Base-by-base conservation (phyloP, 192 early-diverging fungal genomes). In the Gorgonomyces haynaldii region DNA sequence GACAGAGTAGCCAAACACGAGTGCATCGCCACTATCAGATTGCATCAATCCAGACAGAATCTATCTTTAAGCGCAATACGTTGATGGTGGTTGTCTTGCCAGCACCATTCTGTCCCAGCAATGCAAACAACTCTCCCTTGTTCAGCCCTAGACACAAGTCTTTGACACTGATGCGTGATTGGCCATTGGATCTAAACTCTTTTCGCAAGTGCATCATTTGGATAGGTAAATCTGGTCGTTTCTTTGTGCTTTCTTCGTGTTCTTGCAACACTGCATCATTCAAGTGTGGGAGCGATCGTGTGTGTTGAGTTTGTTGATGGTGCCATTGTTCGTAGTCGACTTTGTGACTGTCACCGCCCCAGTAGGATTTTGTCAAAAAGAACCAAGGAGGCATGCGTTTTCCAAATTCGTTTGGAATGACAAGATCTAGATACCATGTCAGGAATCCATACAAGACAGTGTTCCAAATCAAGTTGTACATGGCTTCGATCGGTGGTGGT, bases 11-110 rank as follows among this genome's bases (percentile, higher is more conserved):
- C 77, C 76, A 58, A 72, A 85, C 27, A 86, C 70, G 15, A 76
- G 37, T 1, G 82, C 83, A 57, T 84, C 79, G 22, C 85, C 85
- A 2, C 51, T 44, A 8, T 72, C 76, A 19, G 85, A 52, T 5
- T 74, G 79, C 1, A 76, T 82, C 32, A 83, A 50, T 24, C 85
- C 85, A 5, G 81, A 78, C n/a, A 87, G 66, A 53, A 86, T 86
- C 42, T 31, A 31, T 8, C 30, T 31, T 5, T 31, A 31, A 31
- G 12, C 12, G 30, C 5, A 31, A 8, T 31, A 31, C 30, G 55
- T 81, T 81, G 50, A 87, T 84, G n/a, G 84, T 74, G 1, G 83
- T 87, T 15, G 72, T 74, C 54, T 86, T 86, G 19, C 85, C 83
- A 20, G 83, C 81, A 28, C 83, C 81, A 57, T 84, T 85, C 57